A percentile compares a stretch with the other conserved stretches of the same genome.
Conservation (phyloP, 139 green algal genomes). For the Coelastrella sp. region DNA sequence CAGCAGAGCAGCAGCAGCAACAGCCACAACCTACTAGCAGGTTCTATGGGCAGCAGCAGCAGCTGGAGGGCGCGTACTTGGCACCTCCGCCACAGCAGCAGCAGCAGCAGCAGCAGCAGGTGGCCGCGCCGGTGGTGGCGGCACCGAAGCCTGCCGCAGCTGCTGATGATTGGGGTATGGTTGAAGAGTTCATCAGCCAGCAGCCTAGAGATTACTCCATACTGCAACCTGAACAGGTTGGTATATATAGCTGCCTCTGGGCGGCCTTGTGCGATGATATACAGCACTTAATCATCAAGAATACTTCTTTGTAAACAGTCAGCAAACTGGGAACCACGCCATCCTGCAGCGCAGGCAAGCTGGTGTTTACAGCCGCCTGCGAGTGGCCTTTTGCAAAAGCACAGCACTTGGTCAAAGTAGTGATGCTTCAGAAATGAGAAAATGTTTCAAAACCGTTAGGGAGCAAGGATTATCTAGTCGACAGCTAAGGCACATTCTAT, state of each 20-base stretch:
- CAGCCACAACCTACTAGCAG: neutral
- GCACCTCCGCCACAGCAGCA: neutral
- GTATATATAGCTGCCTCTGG: neutral
- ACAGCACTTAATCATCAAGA: too few species aligned
- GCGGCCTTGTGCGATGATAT: neutral
- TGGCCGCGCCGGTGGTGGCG: neutral
- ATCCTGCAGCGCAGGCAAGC: too few species aligned
- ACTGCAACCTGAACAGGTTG: constrained; percentile 25
- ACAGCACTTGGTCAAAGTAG: too few species aligned
- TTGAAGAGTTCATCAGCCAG: constrained; percentile 19
- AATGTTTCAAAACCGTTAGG: too few species aligned
- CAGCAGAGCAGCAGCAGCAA: constrained; percentile 25
- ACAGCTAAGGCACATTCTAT: too few species aligned
- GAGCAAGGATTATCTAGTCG: too few species aligned
- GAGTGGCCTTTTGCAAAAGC: too few species aligned
- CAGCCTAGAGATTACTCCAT: constrained; percentile 33
- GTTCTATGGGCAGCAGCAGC: constrained; percentile 35
- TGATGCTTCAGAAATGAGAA: too few species aligned
- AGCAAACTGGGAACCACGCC: too few species aligned
- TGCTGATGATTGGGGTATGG: constrained; percentile 30
- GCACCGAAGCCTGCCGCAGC: constrained; percentile 10
- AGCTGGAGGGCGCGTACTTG: neutral
- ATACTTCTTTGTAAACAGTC: too few species aligned
- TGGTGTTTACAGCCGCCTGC: too few species aligned
- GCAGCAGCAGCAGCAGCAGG: neutral